phyloP scores from a whole-genome alignment of 2,329 filamentous ascomycete genomes.

The Penicillium sp. region DNA sequence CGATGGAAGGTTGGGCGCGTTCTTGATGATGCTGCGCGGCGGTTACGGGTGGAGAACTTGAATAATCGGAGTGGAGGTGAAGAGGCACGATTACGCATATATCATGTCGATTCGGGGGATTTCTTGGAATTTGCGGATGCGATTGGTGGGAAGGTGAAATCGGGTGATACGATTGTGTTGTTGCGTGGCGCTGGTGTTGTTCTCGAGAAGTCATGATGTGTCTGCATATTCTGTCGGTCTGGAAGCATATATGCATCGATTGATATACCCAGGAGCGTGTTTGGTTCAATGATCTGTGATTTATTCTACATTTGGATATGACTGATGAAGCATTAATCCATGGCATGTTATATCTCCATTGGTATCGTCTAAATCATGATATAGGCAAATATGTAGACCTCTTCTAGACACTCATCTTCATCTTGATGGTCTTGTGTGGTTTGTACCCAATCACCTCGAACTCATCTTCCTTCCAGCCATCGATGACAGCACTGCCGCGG shows the following conservation, averaged over 20 bases:
- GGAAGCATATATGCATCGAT: constrained; percentile 8
- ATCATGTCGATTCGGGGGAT: constrained; percentile 85
- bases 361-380: constrained; percentile 22
- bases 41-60: constrained; percentile 42
- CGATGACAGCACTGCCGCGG: constrained; percentile 76
- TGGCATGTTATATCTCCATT: constrained; percentile 3
- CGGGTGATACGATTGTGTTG: constrained; percentile 84
- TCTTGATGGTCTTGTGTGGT: constrained; percentile 83
- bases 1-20: constrained; percentile 83
- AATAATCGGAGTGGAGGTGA: constrained; percentile 43
- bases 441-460: constrained; percentile 84
- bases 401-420: constrained; percentile 91
- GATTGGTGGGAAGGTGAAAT: constrained; percentile 63
- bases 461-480: constrained; percentile 84
- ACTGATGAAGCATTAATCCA: not conserved
- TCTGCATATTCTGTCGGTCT: constrained; percentile 5
- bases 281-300: constrained; percentile 3
- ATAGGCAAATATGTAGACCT: constrained; percentile 3
- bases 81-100: constrained; percentile 75
- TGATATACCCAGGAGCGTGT: constrained; percentile 10
- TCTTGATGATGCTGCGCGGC: constrained; percentile 42
- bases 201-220: constrained; percentile 53
- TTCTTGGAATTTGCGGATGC: constrained; percentile 85
- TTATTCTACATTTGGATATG: not conserved
- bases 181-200: constrained; percentile 78